Evolutionary conservation across 169 alveolate species (phyloP), one percentile per base, ranked within the genome.

Genomic region (Plasmodium gonderi): DNA sequence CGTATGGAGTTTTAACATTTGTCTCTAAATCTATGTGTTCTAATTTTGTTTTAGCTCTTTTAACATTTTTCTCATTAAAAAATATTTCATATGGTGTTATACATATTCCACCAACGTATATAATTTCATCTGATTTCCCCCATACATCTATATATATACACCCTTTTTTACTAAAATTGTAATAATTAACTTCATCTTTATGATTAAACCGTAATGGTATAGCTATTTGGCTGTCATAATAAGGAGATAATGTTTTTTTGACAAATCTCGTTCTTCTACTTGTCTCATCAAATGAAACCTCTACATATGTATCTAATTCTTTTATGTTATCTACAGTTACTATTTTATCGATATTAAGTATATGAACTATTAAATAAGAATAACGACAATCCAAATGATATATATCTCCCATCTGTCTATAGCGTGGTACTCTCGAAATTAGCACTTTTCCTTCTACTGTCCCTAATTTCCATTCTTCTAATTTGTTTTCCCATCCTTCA

Each of bases 401-500:
- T 1, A 83, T 47, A 23, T 91, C 85, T 33, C 95, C 91, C 20
- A 38, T 79, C 75, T 95, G 97, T 65, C 97, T 91, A 54, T 95
- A 95, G 9, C 96, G 72, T 5, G 97, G 97, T 47, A 90, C 87
- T 23, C 95, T 68, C 11, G 49, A 79, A 29, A 95, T 91, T 5
- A 91, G 23, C 9, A 95, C 91, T 38, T 76, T 94, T 36, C 97
- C 97, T 26, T 87, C 91, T 3, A 95, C 47, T 6, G 90, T 75
- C 4, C 97, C 97, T 44, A 95, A 81, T 60, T 90, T 90, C 92
- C 92, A 54, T 31, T 93, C 93, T 8, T 91, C 94, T 60, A 95
- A 38, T 54, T 60, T 64, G n/a, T 79, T 38, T 11, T 82, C 92
- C 97, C 97, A 95, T 1, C 96, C 96, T 67, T 95, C 97, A 74